Conservation (phyloP, 2,329 filamentous ascomycete species). For the Didymella segeticola region DNA sequence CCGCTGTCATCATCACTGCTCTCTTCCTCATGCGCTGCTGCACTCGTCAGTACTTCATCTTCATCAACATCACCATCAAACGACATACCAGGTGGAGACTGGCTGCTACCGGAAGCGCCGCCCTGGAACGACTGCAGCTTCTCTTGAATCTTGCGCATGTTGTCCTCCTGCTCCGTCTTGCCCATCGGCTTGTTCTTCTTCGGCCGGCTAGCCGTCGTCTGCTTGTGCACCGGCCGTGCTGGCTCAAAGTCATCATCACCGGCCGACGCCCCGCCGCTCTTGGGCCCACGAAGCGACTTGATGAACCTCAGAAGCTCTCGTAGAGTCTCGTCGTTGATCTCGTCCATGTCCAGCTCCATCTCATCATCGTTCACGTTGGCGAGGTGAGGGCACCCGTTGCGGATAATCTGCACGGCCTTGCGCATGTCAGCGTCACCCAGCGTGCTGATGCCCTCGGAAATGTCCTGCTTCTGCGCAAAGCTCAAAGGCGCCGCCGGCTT, state of each 20-base stretch:
- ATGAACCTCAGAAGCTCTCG: conserved; percentile 64
- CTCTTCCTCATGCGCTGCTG: conserved; percentile 52
- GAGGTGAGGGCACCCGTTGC: conserved; percentile 78
- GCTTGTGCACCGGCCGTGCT: conserved; percentile 45
- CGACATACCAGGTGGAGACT: conserved; percentile 52
- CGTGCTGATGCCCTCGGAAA: conserved; percentile 83
- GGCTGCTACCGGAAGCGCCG: conserved; percentile 52
- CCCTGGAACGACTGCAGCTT: conserved; percentile 56
- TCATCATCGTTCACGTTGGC: conserved; percentile 62
- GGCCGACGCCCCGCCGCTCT: conserved; percentile 41
- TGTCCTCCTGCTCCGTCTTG: conserved; percentile 72
- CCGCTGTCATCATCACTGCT: conserved; percentile 61
- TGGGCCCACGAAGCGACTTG: conserved; percentile 49
- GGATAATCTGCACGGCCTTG: conserved; percentile 86
- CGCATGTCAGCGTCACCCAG: conserved; percentile 80
- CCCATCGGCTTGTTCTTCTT: conserved; percentile 82
- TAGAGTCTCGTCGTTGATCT: conserved; percentile 62
- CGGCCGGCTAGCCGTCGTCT: conserved; percentile 58
- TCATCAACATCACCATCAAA: conserved; percentile 16
- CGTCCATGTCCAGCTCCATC: conserved; percentile 70
- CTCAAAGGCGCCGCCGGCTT: conserved; percentile 72
- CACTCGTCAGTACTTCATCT: conserved; percentile 27
- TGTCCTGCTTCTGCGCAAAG: conserved; percentile 85
- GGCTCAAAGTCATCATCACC: conserved; percentile 60
- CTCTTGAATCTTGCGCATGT: conserved; percentile 68